These are phyloP conservation scores for Neofusicoccum laricinum DNA, from an alignment of 2,329 filamentous ascomycete species.

Conservation along the genomic window DNA sequence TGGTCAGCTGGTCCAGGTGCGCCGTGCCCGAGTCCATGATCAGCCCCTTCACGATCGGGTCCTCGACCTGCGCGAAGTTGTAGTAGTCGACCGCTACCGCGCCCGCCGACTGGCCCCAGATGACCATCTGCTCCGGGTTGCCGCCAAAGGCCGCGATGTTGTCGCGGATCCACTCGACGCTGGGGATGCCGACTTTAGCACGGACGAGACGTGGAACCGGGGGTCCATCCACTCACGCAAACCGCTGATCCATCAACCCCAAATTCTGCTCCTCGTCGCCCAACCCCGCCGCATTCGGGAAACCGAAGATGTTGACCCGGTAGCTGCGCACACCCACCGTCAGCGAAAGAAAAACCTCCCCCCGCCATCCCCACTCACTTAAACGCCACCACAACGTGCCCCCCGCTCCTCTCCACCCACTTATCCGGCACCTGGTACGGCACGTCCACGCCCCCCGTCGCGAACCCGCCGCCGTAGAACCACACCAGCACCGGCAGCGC, in stretches of 20 bases:
- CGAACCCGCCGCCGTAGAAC: slow-evolving; percentile 18
- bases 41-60: slow-evolving; percentile 49
- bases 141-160: slow-evolving; percentile 45
- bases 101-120: slow-evolving; percentile 23
- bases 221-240: slow-evolving; percentile 20
- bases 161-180: slow-evolving; percentile 40
- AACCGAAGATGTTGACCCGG: slow-evolving; percentile 42
- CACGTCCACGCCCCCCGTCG: slow-evolving; percentile 2
- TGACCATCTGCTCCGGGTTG: slow-evolving; percentile 44
- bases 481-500: slow-evolving; percentile 30
- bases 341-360: slow-evolving; percentile 25
- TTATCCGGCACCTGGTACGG: slow-evolving; percentile 10
- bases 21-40: slow-evolving; percentile 50
- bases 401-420: slow-evolving; percentile 24
- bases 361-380: slow-evolving; percentile 16
- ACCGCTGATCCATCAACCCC: slow-evolving; percentile 38
- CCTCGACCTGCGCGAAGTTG: slow-evolving; percentile 46
- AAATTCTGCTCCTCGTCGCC: slow-evolving; percentile 28
- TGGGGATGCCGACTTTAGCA: not conserved
- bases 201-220: too few species aligned
- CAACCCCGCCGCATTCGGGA: slow-evolving; percentile 17
- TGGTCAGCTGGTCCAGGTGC: slow-evolving; percentile 27
- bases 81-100: slow-evolving; percentile 41
- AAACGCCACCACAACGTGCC: slow-evolving; percentile 29
- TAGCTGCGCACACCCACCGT: slow-evolving; percentile 7